Evolutionary conservation across 257 asterid species (phyloP).

Genomic region (Solanum dulcamara): DNA sequence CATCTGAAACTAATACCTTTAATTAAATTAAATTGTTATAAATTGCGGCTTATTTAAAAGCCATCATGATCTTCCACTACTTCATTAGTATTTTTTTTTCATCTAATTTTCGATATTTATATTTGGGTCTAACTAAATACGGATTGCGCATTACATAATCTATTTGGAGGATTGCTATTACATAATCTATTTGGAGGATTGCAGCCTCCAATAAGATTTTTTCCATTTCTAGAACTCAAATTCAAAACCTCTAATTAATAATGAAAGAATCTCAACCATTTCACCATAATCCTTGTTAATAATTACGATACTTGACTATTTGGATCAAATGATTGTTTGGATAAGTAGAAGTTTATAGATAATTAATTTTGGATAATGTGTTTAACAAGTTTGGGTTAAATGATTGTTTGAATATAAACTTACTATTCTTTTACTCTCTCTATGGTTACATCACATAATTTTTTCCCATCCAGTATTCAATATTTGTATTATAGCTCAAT

Average conservation of each 20-base stretch:
- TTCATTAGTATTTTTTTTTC: too few relatives aligned
- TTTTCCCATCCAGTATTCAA: neutral
- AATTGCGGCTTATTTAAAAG: neutral
- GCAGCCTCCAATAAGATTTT: neutral
- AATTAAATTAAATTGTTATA: neutral
- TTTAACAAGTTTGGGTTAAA: neutral
- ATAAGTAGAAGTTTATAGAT: neutral
- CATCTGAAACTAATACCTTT: neutral
- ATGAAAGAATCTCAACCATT: neutral
- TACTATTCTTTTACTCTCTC: neutral
- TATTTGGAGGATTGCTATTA: neutral
- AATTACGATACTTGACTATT: neutral
- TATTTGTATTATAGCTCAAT: neutral
- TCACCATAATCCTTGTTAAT: neutral
- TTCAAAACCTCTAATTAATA: neutral
- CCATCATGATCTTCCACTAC: neutral
- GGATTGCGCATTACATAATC: rapidly evolving
- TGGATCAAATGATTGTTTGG: neutral
- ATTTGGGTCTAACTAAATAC: neutral
- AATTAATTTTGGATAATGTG: neutral
- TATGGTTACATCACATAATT: neutral
- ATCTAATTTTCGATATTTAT: neutral
- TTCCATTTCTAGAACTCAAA: neutral
- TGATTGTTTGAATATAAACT: neutral
- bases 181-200: neutral